Base-by-base conservation (phyloP, 768 basidiomycete species). In the Tylopilus intermedius region DNA sequence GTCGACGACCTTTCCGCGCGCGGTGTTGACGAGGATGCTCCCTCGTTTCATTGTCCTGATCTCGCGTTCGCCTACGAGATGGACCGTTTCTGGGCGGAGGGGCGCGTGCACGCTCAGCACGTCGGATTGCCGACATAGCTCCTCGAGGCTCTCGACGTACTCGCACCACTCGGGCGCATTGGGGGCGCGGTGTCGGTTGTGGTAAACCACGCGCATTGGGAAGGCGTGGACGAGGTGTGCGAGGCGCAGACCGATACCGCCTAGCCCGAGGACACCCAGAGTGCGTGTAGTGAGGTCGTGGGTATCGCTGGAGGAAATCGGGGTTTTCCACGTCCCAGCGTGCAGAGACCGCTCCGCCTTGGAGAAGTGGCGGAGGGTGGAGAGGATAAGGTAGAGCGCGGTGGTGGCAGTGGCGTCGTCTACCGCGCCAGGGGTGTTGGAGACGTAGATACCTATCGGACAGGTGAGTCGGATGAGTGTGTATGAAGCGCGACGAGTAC, bases 341-440 rank as follows among this genome's bases (percentile, higher is more conserved):
- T 79, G 80, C 6, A 73, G 61, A 51, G 71, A 73, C 15, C 72
- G 71, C 67, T 92, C 90, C 4, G 79, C 79, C 45, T 77, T 66
- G 11, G 87, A 78, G 65, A 80, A 94, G 56, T 88, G 84, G 39
- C 90, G 83, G 44, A 90, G 66, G 37, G 85, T 79, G 22, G 90
- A 86, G 60, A 94, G 79, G 57, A 94, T 67, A 45, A 95, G 81
- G 67, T 87, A 93, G 32, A 94, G 72, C 0, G 88, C 91, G 0
- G 90, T 90, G 0, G 91, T 94, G 0, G 94, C 94, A 1, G 92
- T 94, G 8, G 86, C 92, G 57, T 94, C 90, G 69, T 94, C 84
- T 43, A 95, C 93, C 4, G 90, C 90, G 13, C 86, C 83, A 0
- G 93, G 92, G 1, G 92, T 94, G 65, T 94, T 93, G 8, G 93